Evolutionary conservation across 192 early-diverging fungal species (phyloP).

Genomic region (Ambispora gerdemannii): DNA sequence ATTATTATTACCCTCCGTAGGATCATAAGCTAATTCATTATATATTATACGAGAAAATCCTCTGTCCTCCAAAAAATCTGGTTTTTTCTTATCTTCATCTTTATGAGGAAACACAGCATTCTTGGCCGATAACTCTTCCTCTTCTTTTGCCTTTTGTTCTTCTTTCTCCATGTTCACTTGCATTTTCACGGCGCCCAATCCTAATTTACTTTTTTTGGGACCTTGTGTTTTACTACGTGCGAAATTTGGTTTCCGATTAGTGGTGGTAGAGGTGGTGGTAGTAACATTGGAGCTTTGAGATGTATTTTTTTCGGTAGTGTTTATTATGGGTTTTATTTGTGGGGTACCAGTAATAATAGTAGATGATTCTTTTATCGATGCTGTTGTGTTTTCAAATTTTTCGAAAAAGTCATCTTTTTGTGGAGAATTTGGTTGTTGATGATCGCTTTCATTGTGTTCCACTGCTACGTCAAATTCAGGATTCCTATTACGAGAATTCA

Average conservation of each 20-base stretch:
- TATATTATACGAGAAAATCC: slow-evolving; percentile 23
- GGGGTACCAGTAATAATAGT: not conserved
- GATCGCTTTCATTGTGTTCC: slow-evolving; percentile 15
- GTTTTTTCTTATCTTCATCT: slow-evolving; percentile 43
- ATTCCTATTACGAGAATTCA: not conserved
- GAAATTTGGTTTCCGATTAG: slow-evolving; percentile 38
- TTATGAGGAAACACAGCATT: slow-evolving; percentile 39
- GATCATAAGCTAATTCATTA: no score
- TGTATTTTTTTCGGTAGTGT: not conserved
- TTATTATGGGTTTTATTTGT: not conserved
- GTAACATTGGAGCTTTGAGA: slow-evolving; percentile 26
- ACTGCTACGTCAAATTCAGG: not conserved
- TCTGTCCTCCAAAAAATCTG: not conserved
- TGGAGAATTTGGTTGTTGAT: not conserved
- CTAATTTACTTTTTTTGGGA: slow-evolving; percentile 58
- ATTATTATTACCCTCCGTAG: not conserved
- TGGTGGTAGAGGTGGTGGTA: slow-evolving; percentile 34
- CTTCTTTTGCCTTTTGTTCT: slow-evolving; percentile 83
- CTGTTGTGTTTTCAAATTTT: slow-evolving; percentile 11
- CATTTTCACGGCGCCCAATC: slow-evolving; percentile 89
- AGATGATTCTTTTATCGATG: slow-evolving; percentile 1
- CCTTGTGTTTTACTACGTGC: slow-evolving; percentile 31
- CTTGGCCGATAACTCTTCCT: slow-evolving; percentile 55
- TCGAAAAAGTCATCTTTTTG: slow-evolving; percentile 28
- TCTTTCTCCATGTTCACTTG: slow-evolving; percentile 89